These are phyloP conservation scores for Collybia sp. DNA, from an alignment of 768 basidiomycete genomes.

Conservation along the genomic window DNA sequence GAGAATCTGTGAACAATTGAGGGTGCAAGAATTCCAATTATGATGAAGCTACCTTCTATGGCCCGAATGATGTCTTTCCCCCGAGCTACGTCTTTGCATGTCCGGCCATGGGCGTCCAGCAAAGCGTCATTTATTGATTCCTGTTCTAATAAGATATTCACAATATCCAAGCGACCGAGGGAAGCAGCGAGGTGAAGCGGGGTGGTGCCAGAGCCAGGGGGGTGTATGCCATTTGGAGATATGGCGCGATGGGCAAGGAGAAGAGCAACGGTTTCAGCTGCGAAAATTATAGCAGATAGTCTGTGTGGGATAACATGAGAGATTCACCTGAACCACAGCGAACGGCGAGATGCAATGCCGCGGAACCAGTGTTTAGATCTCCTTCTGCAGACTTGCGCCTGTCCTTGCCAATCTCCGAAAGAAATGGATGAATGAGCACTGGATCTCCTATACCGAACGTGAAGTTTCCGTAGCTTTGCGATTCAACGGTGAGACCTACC, in stretches of 20 bases:
- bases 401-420: slow-evolving; percentile 71
- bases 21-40: neutral
- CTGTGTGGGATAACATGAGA: neutral
- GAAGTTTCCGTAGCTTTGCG: neutral
- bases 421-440: slow-evolving; percentile 73
- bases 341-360: slow-evolving; percentile 79
- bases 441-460: slow-evolving; percentile 55
- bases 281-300: slow-evolving; percentile 4
- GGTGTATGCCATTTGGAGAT: slow-evolving; percentile 74
- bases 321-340: slow-evolving; percentile 71
- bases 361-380: slow-evolving; percentile 61
- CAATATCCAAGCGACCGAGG: slow-evolving; percentile 67
- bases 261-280: slow-evolving; percentile 64
- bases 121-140: slow-evolving; percentile 76
- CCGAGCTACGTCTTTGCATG: slow-evolving; percentile 68
- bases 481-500: slow-evolving; percentile 31
- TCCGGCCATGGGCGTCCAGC: slow-evolving; percentile 60
- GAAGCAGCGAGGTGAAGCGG: slow-evolving; percentile 66
- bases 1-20: slow-evolving; percentile 50
- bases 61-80: slow-evolving; percentile 59
- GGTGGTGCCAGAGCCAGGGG: slow-evolving; percentile 70
- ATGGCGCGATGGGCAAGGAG: slow-evolving; percentile 71
- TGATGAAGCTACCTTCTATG: slow-evolving; percentile 55
- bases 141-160: slow-evolving; percentile 74
- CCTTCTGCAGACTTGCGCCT: slow-evolving; percentile 37